These are phyloP conservation scores for Gossypium herbaceum DNA, from an alignment of 345 rosid genomes.

Conservation along the genomic window DNA sequence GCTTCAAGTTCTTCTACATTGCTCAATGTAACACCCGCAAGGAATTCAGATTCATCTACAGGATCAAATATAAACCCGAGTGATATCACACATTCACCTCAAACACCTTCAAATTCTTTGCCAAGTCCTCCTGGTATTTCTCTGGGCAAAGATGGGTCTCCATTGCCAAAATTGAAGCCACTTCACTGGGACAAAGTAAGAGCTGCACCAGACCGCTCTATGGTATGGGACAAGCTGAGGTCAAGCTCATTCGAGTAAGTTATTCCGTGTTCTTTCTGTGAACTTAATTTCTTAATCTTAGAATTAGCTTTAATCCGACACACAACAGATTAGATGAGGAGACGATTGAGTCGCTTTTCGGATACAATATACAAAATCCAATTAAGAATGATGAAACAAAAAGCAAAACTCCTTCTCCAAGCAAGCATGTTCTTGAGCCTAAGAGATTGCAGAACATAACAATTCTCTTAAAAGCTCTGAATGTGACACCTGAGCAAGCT, in stretches of 20 bases:
- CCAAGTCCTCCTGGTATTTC: constrained; percentile 34
- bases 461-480: constrained; percentile 82
- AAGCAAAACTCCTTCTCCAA: constrained; percentile 87
- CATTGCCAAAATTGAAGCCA: constrained; percentile 86
- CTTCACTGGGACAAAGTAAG: constrained; percentile 99
- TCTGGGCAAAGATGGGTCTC: constrained; percentile 69
- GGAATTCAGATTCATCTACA: constrained; percentile 25
- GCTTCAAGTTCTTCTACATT: constrained; percentile 28
- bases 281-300: not conserved
- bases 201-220: constrained; percentile 77
- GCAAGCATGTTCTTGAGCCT: constrained; percentile 86
- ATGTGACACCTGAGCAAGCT: constrained; percentile 67
- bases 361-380: constrained; percentile 62
- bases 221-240: constrained; percentile 94
- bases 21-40: constrained; percentile 27
- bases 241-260: constrained; percentile 97
- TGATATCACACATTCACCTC: constrained; percentile 24
- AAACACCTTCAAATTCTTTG: constrained; percentile 23
- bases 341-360: constrained; percentile 94
- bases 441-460: constrained; percentile 90
- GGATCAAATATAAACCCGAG: constrained; percentile 20
- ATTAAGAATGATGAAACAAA: constrained; percentile 62
- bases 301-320: not conserved
- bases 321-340: constrained; percentile 81
- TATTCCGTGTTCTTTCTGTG: not conserved